Conservation (phyloP, 2,329 filamentous ascomycete species). For the Paradendryphiella salina region DNA sequence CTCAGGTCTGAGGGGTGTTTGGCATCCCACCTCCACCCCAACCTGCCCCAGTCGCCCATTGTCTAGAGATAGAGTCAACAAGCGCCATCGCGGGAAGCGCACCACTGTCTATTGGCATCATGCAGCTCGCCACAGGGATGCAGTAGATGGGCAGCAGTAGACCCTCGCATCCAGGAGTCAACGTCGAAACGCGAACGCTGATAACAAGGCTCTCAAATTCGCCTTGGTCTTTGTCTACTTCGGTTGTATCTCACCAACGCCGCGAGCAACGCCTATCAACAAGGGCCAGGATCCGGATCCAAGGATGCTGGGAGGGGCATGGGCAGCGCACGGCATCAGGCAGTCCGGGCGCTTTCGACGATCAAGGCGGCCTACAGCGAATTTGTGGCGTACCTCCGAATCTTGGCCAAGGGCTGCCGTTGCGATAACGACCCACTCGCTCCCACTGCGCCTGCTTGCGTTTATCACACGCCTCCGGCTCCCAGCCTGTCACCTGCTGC, state of each 20-base stretch:
- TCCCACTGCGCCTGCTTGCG: slow-evolving; percentile 12
- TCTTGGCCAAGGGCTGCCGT: slow-evolving; percentile 22
- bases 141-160: slow-evolving; percentile 3
- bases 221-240: no score
- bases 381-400: slow-evolving; percentile 20
- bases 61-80: slow-evolving; percentile 13
- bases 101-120: slow-evolving; percentile 8
- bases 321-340: slow-evolving; percentile 23
- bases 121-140: slow-evolving; percentile 18
- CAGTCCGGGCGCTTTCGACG: slow-evolving; percentile 20
- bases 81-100: slow-evolving; percentile 13
- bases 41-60: slow-evolving; percentile 6
- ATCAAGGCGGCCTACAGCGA: slow-evolving; percentile 19
- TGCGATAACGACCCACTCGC: slow-evolving; percentile 33
- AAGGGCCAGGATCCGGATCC: slow-evolving; percentile 8
- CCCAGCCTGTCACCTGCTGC: slow-evolving; percentile 12
- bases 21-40: slow-evolving; percentile 10
- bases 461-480: slow-evolving; percentile 15
- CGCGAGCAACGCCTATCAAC: slow-evolving; percentile 16
- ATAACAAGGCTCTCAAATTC: neutral
- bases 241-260: neutral
- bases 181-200: slow-evolving; percentile 1
- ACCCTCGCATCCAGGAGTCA: neutral
- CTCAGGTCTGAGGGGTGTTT: slow-evolving; percentile 5
- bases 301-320: slow-evolving; percentile 12